These are phyloP conservation scores for Auricularia sp. DNA, from an alignment of 768 basidiomycete genomes.

Conservation along the genomic window DNA sequence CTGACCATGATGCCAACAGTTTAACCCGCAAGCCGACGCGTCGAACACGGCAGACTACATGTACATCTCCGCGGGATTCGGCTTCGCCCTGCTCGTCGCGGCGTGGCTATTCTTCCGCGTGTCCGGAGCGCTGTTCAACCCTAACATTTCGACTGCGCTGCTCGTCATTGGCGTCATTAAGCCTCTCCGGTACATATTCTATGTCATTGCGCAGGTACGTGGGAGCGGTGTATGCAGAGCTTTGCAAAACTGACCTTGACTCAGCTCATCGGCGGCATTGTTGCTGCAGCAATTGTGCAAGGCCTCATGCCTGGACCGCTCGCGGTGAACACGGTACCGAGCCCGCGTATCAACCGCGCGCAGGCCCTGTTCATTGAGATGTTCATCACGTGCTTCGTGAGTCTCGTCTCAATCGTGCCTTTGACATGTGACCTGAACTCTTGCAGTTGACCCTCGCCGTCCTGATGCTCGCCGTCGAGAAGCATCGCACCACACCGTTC, in stretches of 20 bases:
- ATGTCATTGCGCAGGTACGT: constrained; percentile 43
- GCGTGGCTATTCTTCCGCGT: constrained; percentile 61
- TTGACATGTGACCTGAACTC: background rate
- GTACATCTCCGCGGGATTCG: constrained; percentile 14
- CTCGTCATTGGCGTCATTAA: constrained; percentile 45
- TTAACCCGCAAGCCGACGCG: background rate
- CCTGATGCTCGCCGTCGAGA: constrained; percentile 14
- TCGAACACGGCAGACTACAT: background rate
- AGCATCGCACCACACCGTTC: constrained; percentile 10
- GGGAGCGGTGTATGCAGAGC: constrained; percentile 1
- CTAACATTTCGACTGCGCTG: constrained; percentile 50
- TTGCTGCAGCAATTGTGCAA: constrained; percentile 45
- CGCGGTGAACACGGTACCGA: constrained; percentile 37
- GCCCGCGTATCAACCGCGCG: constrained; percentile 36
- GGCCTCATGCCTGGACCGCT: constrained; percentile 47
- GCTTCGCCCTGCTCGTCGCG: constrained; percentile 49
- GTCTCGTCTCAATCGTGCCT: constrained; percentile 16
- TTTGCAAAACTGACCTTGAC: background rate
- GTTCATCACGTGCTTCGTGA: constrained; percentile 51
- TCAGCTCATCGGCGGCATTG: constrained; percentile 44
- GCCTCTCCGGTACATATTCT: constrained; percentile 48
- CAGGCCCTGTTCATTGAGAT: constrained; percentile 65
- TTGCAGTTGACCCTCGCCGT: constrained; percentile 9
- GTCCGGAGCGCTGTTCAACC: constrained; percentile 60
- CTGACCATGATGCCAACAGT: background rate